Conservation (phyloP, 805 yeast genomes). For the Saccharomycopsis olivae region DNA sequence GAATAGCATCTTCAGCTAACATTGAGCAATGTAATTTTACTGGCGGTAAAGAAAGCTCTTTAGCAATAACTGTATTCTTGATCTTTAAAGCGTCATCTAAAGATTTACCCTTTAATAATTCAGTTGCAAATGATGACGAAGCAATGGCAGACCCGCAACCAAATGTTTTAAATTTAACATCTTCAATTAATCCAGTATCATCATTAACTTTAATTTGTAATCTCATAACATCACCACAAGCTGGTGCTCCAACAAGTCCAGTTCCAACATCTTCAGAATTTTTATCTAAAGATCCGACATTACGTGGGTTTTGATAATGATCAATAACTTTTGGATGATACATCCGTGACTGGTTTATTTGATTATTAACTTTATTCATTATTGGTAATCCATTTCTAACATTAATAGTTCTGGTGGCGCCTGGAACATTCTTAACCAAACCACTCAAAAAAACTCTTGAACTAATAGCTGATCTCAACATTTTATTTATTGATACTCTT, state of each 20-base stretch:
- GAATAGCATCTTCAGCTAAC: slow-evolving; percentile 98
- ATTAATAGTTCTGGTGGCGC: neutral
- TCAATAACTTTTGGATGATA: slow-evolving; percentile 93
- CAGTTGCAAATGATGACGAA: slow-evolving; percentile 89
- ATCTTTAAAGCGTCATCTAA: slow-evolving; percentile 88
- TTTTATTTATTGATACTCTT: no score
- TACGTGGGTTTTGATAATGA: slow-evolving; percentile 93
- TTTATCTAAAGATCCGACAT: slow-evolving; percentile 89
- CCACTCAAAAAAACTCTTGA: no score
- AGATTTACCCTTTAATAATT: slow-evolving; percentile 88
- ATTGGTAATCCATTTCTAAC: neutral
- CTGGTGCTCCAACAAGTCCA: slow-evolving; percentile 97
- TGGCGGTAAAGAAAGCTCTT: slow-evolving; percentile 90
- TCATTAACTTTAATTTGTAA: slow-evolving; percentile 90
- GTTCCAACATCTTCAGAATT: slow-evolving; percentile 74
- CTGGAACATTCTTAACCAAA: neutral
- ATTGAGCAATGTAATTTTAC: slow-evolving; percentile 96
- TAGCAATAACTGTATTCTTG: slow-evolving; percentile 90
- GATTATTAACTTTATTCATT: neutral
- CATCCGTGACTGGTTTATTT: slow-evolving; percentile 1
- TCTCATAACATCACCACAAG: slow-evolving; percentile 99
- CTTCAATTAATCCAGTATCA: slow-evolving; percentile 80
- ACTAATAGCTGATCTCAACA: no score
- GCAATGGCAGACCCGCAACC: slow-evolving; percentile 99
- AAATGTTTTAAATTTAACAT: slow-evolving; percentile 95